Evolutionary conservation across 176 grass and related monocot species (phyloP).

Genomic region (Oryza coarctata): DNA sequence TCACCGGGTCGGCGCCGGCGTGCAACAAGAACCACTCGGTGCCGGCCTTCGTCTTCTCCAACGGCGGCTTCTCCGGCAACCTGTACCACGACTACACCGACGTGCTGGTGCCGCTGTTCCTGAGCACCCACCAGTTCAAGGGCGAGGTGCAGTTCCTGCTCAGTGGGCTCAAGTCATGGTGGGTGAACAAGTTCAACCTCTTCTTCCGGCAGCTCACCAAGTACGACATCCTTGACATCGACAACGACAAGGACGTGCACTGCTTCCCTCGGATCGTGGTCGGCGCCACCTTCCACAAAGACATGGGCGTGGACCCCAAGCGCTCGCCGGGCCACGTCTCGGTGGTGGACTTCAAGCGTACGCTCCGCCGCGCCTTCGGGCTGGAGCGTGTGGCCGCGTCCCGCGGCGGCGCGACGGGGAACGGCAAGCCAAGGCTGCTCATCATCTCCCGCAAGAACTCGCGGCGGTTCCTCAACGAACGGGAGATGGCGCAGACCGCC

Average conservation of each 20-base stretch:
- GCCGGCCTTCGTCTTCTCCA: conserved; percentile 77
- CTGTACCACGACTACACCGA: conserved; percentile 97
- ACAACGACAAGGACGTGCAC: conserved; percentile 69
- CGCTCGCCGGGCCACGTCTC: conserved; percentile 51
- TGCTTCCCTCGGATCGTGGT: conserved; percentile 59
- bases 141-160: conserved; percentile 69
- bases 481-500: conserved; percentile 42
- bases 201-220: conserved; percentile 69
- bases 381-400: conserved; percentile 56
- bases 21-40: conserved; percentile 83
- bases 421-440: conserved; percentile 49
- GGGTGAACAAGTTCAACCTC: conserved; percentile 70
- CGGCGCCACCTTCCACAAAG: conserved; percentile 87
- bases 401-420: conserved; percentile 37
- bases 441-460: conserved; percentile 61
- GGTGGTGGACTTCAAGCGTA: conserved; percentile 64
- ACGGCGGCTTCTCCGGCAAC: conserved; percentile 82
- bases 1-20: conserved; percentile 22
- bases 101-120: conserved; percentile 82
- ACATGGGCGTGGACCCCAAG: conserved; percentile 61
- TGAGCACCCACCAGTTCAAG: conserved; percentile 70
- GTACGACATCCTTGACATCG: conserved; percentile 67
- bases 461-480: conserved; percentile 62
- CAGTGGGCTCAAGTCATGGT: conserved; percentile 65
- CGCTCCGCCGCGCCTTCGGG: conserved; percentile 65